Evolutionary conservation across 208 protist species (phyloP).

Genomic region (Hexamita inflata): DNA sequence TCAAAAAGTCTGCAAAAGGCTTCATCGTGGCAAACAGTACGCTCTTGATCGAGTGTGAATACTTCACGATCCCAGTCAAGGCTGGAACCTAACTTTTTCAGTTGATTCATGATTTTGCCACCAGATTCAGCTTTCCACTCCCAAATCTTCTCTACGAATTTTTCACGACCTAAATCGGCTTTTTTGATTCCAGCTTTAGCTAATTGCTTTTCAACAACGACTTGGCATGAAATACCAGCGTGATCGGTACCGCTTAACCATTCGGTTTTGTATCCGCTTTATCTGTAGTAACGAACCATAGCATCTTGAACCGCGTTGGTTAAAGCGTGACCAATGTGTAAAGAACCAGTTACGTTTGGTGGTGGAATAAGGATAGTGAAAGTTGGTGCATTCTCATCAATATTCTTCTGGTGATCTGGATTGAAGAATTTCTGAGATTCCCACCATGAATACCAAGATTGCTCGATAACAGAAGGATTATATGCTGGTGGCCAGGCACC

Average conservation of each 20-base stretch:
- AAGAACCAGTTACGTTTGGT: conserved; percentile 95
- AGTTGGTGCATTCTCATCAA: conserved; percentile 7
- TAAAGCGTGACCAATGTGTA: conserved; percentile 98
- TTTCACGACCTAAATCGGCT: conserved; percentile 84
- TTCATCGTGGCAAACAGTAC: conserved; percentile 69
- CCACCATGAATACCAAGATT: conserved; percentile 91
- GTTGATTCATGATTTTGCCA: conserved; percentile 60
- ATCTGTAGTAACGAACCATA: conserved; percentile 28
- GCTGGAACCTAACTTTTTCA: conserved; percentile 78
- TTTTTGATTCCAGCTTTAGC: conserved; percentile 57
- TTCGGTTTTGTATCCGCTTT: conserved; percentile 72
- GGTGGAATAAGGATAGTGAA: conserved; percentile 93
- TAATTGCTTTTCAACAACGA: conserved; percentile 89
- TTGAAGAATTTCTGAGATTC: conserved; percentile 79
- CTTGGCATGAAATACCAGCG: conserved; percentile 78
- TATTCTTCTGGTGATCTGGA: conserved; percentile 18
- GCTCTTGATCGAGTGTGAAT: conserved; percentile 94
- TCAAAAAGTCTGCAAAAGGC: conserved; percentile 87
- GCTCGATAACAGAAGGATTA: conserved; percentile 75
- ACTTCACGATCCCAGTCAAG: conserved; percentile 89
- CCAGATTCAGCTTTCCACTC: conserved; percentile 86
- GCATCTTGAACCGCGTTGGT: conserved; percentile 49
- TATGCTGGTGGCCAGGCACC: conserved; percentile 49
- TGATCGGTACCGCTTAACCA: conserved; percentile 98
- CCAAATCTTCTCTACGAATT: conserved; percentile 82